phyloP scores from a whole-genome alignment of 352 stramenopile genomes.

The Globisporangium mamillatum region DNA sequence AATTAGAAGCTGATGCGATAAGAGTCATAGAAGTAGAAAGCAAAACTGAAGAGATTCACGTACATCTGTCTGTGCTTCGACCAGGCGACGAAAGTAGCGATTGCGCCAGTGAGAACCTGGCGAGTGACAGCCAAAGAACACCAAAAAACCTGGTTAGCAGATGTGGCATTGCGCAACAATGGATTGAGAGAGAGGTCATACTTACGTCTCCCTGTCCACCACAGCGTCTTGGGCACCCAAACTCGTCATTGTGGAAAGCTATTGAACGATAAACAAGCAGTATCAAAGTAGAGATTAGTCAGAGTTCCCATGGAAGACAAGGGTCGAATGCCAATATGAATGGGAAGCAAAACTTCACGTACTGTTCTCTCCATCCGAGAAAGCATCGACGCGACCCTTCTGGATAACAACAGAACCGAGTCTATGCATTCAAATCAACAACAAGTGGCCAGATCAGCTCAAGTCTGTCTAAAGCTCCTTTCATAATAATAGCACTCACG shows the following conservation, averaged over 20 bases:
- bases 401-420: constrained; percentile 84
- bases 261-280: neutral
- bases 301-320: neutral
- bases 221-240: constrained; percentile 81
- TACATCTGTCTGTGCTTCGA: constrained; percentile 43
- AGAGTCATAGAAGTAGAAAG: no score
- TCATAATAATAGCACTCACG: constrained; percentile 22
- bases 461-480: neutral
- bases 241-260: constrained; percentile 52
- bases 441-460: neutral
- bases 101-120: constrained; percentile 79
- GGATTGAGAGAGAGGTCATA: neutral
- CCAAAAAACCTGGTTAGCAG: neutral
- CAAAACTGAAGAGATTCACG: constrained; percentile 3
- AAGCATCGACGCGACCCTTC: constrained; percentile 77
- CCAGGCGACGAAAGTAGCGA: constrained; percentile 81
- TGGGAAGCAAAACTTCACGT: constrained; percentile 11
- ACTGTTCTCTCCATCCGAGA: constrained; percentile 78
- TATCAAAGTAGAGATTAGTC: neutral
- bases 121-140: neutral
- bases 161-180: neutral
- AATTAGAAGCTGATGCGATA: neutral
- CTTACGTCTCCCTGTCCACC: constrained; percentile 91
- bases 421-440: constrained; percentile 21
- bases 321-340: neutral